Evolutionary conservation across 2,329 filamentous ascomycete genomes (phyloP), one percentile per base, ranked within the genome.

Genomic region (Arthrocladium fulminans): DNA sequence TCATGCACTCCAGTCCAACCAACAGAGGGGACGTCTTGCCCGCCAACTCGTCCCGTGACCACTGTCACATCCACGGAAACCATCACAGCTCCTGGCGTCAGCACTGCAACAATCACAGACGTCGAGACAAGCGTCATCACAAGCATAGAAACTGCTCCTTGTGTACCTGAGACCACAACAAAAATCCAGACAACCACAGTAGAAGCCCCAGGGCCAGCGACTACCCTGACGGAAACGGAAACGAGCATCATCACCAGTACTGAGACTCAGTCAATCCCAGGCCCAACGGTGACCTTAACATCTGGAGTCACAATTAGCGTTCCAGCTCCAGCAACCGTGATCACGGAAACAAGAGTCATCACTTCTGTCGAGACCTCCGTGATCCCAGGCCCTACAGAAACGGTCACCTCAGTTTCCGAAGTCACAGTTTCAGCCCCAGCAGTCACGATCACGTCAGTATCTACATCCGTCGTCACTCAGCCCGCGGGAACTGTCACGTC

Each of bases 391-490:
- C 17, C 12, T 3, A 37, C 43, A 5, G 13, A 37, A 15, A 37
- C 34, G 7, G 29, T 45, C 24, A 45, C 42, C 27, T 32, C 41
- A 44, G 20, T 44, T 13, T 29, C 41, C 22, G 34, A 24, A 24
- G 38, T 19, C 38, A 20, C 38, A 41, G 38, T 10, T 24, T 9
- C 38, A 41, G 34, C 8, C 17, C 12, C 34, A 7, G 8, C 34
- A n/a, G 22, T 22, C 22, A 42, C 3, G 6, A 13, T 13, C 13
- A 17, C 39, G 13, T 40, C 37, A n/a, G 22, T 13, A 24, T 8
- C 39, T 7, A 27, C 8, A 42, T 25, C 39, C n/a, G 27, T 17
- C 24, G 22, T 25, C 39, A 24, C 39, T 17, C 20, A 3, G n/a
- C 9, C 37, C 19, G 37, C 19, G 7, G 37, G 7, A 40, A 40